Evolutionary conservation across 805 yeast genomes (phyloP).

Genomic region (Pichia scutulata): DNA sequence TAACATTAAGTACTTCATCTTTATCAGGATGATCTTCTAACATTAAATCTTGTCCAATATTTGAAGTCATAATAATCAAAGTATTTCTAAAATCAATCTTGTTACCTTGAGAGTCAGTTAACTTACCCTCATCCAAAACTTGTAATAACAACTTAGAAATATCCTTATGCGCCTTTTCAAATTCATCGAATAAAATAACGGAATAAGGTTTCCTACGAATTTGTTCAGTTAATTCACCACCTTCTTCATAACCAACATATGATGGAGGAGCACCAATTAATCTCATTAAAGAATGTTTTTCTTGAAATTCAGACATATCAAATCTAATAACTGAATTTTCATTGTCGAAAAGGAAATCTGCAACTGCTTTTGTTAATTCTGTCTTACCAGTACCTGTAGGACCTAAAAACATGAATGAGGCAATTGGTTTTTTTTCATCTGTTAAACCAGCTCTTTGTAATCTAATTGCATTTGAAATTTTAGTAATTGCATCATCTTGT

Average conservation of each 20-base stretch:
- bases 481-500: constrained; percentile 88
- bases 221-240: constrained; percentile 95
- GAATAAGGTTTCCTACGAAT: constrained; percentile 93
- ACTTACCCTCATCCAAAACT: constrained; percentile 89
- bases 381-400: constrained; percentile 99
- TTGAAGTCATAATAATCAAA: constrained; percentile 92
- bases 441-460: constrained; percentile 95
- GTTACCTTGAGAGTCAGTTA: constrained; percentile 93
- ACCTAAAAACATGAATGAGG: constrained; percentile 92
- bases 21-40: constrained; percentile 62
- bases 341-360: constrained; percentile 87
- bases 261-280: constrained; percentile 98
- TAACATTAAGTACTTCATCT: constrained; percentile 52
- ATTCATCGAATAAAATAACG: constrained; percentile 88
- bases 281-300: constrained; percentile 82
- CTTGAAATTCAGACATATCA: constrained; percentile 98
- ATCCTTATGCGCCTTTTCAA: constrained; percentile 95
- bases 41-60: constrained; percentile 88
- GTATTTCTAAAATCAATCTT: constrained; percentile 92
- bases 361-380: constrained; percentile 85
- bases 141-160: constrained; percentile 85
- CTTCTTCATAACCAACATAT: constrained; percentile 91
- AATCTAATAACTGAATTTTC: constrained; percentile 80
- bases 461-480: constrained; percentile 90
- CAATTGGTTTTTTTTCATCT: constrained; percentile 90